These are phyloP conservation scores for Jamesozyma spencerorum DNA, from an alignment of 805 yeast genomes.

Conservation along the genomic window DNA sequence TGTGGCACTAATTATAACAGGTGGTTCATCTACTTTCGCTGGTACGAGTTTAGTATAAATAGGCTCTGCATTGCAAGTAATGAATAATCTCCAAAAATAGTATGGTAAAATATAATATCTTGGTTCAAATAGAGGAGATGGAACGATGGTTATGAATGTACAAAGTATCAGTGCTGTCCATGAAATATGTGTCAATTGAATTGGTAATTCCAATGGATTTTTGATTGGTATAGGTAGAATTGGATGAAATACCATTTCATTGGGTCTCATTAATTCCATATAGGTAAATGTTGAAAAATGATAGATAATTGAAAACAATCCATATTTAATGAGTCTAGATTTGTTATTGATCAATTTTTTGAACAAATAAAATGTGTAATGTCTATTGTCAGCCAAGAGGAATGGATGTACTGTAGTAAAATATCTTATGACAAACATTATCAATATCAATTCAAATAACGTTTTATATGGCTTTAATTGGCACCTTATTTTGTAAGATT, in stretches of 20 bases:
- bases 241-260: slow-evolving; percentile 31
- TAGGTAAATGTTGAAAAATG: slow-evolving; percentile 45
- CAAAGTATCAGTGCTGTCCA: slow-evolving; percentile 45
- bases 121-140: slow-evolving; percentile 91
- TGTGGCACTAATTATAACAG: slow-evolving; percentile 18
- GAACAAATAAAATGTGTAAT: slow-evolving; percentile 82
- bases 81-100: slow-evolving; percentile 59
- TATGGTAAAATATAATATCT: slow-evolving; percentile 83
- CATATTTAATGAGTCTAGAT: slow-evolving; percentile 37
- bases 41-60: slow-evolving; percentile 20
- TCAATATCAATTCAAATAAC: slow-evolving; percentile 27
- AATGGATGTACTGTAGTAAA: slow-evolving; percentile 83
- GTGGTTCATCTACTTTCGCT: slow-evolving; percentile 9
- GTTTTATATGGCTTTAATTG: slow-evolving; percentile 23
- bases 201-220: slow-evolving; percentile 29
- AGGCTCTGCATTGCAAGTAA: slow-evolving; percentile 33
- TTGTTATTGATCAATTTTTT: slow-evolving; percentile 44
- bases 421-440: slow-evolving; percentile 41
- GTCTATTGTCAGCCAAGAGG: slow-evolving; percentile 87
- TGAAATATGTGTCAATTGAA: slow-evolving; percentile 38
- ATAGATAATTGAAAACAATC: slow-evolving; percentile 55
- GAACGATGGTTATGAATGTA: slow-evolving; percentile 54
- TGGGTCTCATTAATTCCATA: slow-evolving; percentile 29
- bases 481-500: slow-evolving; percentile 31
- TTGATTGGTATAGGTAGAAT: slow-evolving; percentile 32